Percentiles rank a stretch among this genome's conserved stretches.
These are phyloP conservation scores for Grifola frondosa DNA, from an alignment of 1,284 basidiomycete genomes.

Conservation along the genomic window DNA sequence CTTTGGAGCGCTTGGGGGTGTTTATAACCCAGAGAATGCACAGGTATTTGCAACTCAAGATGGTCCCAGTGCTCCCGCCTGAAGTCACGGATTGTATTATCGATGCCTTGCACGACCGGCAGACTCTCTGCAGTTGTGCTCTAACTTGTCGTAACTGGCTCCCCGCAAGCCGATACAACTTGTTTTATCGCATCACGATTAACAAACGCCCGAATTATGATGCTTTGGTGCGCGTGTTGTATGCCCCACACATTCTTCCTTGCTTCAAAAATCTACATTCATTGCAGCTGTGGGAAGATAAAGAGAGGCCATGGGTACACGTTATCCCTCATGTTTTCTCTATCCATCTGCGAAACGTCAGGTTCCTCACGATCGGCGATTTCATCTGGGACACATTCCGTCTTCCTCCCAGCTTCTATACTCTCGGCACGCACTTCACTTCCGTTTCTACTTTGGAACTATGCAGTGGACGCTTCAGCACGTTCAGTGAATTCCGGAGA, in stretches of 20 bases:
- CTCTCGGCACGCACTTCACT: constrained; percentile 2
- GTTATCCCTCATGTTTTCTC: constrained; percentile 7
- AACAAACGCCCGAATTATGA: constrained; percentile 11
- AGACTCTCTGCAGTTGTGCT: constrained; percentile 16
- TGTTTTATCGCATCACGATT: constrained; percentile 12
- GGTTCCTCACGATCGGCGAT: constrained; percentile 4
- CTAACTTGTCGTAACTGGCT: constrained; percentile 15
- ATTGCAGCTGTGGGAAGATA: constrained; percentile 12
- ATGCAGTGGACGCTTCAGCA: constrained; percentile 7
- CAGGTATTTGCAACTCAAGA: too few relatives aligned
- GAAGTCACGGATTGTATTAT: constrained; percentile 10
- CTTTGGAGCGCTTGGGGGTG: too few relatives aligned
- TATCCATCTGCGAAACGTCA: background rate
- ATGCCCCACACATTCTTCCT: constrained; percentile 4
- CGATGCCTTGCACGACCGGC: constrained; percentile 9
- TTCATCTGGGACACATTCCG: constrained; percentile 8
- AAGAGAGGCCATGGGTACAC: constrained; percentile 15
- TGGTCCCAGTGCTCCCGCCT: constrained; percentile 5
- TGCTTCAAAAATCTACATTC: constrained; percentile 13
- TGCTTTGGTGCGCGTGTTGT: constrained; percentile 6
- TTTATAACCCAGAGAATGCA: too few relatives aligned
- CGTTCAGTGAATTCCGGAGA: constrained; percentile 14
- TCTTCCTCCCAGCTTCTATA: constrained; percentile 3
- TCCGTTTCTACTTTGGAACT: constrained; percentile 12
- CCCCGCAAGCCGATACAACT: constrained; percentile 14